Conservation (phyloP, 805 yeast genomes). For the Kodamaea fukazawae region DNA sequence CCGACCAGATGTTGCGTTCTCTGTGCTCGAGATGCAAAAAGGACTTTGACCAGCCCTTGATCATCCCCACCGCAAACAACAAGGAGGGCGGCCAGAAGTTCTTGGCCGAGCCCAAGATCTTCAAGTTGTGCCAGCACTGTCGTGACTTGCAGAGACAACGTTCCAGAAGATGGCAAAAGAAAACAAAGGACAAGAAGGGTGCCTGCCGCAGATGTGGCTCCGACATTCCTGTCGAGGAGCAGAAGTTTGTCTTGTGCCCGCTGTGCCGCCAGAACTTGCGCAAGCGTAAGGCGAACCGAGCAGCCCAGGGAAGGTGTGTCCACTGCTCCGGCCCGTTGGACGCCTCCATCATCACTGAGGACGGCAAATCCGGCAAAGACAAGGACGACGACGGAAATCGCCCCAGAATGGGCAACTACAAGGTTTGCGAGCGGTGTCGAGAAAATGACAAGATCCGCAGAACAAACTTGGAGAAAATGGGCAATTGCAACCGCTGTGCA, state of each 20-base stretch:
- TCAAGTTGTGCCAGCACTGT: constrained; percentile 61
- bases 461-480: constrained; percentile 52
- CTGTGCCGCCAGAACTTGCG: constrained; percentile 56
- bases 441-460: constrained; percentile 59
- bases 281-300: constrained; percentile 54
- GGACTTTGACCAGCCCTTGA: constrained; percentile 46
- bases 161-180: constrained; percentile 62
- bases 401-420: constrained; percentile 36
- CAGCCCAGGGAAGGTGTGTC: constrained; percentile 63
- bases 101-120: constrained; percentile 42
- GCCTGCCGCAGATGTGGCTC: constrained; percentile 66
- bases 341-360: constrained; percentile 35
- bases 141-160: constrained; percentile 62
- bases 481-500: constrained; percentile 65
- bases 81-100: constrained; percentile 21
- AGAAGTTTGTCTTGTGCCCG: constrained; percentile 57
- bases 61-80: constrained; percentile 26
- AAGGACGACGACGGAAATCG: constrained; percentile 19
- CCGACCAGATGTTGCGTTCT: constrained; percentile 16
- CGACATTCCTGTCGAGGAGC: constrained; percentile 48
- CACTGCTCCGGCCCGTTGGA: constrained; percentile 62
- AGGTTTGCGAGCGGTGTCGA: constrained; percentile 66
- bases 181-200: constrained; percentile 57
- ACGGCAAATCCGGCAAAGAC: constrained; percentile 15
- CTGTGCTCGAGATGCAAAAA: constrained; percentile 61